Conservation (phyloP, 805 yeast genomes). For the Wickerhamiella sorbophila region DNA sequence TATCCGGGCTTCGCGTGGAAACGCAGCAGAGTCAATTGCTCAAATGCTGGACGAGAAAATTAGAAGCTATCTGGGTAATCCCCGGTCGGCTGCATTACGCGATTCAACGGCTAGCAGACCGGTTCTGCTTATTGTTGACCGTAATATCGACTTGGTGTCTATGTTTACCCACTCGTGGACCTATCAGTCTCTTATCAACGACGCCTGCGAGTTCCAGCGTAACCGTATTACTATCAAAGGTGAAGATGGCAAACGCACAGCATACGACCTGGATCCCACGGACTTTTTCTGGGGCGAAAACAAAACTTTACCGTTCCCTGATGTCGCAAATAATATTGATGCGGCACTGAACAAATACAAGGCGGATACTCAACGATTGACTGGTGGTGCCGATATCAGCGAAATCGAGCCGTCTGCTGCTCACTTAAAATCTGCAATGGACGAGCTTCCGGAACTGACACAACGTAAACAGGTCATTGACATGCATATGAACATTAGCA, state of each 20-base stretch:
- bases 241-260: constrained; percentile 30
- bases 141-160: constrained; percentile 79
- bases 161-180: constrained; percentile 98
- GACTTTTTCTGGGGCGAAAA: constrained; percentile 88
- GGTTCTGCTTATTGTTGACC: constrained; percentile 69
- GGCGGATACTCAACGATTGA: constrained; percentile 73
- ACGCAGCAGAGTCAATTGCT: constrained; percentile 91
- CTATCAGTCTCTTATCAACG: constrained; percentile 91
- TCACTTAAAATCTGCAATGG: constrained; percentile 53
- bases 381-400: constrained; percentile 49
- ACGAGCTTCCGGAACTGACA: constrained; percentile 82
- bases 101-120: constrained; percentile 25
- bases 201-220: constrained; percentile 67
- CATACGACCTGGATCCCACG: constrained; percentile 78
- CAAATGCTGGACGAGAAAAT: constrained; percentile 69
- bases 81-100: constrained; percentile 27
- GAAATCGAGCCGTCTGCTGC: constrained; percentile 48
- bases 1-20: constrained; percentile 80
- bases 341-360: constrained; percentile 67
- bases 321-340: constrained; percentile 96
- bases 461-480: constrained; percentile 79
- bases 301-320: constrained; percentile 86
- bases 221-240: constrained; percentile 55
- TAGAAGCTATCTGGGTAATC: constrained; percentile 72
- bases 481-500: constrained; percentile 91